Evolutionary conservation across 2,329 filamentous ascomycete species (phyloP), one percentile per base, ranked within the genome.

Genomic region (Pseudogymnoascus sp.): DNA sequence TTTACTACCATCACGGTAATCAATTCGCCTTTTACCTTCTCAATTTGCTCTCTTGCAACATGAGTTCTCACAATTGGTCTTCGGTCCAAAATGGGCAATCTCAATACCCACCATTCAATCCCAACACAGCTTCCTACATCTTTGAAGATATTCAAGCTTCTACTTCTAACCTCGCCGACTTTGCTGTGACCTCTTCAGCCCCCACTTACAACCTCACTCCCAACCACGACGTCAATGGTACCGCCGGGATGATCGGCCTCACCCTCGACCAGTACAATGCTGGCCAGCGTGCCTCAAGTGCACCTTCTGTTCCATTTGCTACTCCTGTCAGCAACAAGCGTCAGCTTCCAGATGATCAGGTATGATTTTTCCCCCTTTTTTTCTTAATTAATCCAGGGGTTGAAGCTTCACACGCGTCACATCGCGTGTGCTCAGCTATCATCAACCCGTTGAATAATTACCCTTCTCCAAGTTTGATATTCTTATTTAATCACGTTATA

Each of bases 61-160:
- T 57, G 50, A 57, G 50, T 57, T 57, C 50, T 57, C 50, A 57
- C 50, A 57, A 57, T 57, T 57, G 28, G 50, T 11, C 28, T 21
- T 57, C 26, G 28, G 26, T 57, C 50, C 50, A 53, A 53, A 17
- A 1, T 53, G 26, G 47, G 15, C 47, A 57, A 33, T 33, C 10
- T n/a, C 50, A 57, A 33, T 57, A 57, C 26, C 50, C 50, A 19
- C 50, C 50, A 57, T 57, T 57, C 50, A 57, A 57, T 57, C 50
- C 50, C 50, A 57, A 57, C 50, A 21, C 50, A 19, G 50, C 50
- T 21, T 57, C 50, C 50, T 57, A 57, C 50, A 10, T n/a, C 15
- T 33, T 17, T 2, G 10, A 11, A 3, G 1, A 57, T 33, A 19
- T 10, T 15, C 28, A 57, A 57, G 10, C 50, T 57, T 57, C 10